A percentile compares a stretch with the other conserved stretches of the same genome.
Evolutionary conservation across 1,139 yeast species (phyloP).

Genomic region (Debaryomyces subglobosus): DNA sequence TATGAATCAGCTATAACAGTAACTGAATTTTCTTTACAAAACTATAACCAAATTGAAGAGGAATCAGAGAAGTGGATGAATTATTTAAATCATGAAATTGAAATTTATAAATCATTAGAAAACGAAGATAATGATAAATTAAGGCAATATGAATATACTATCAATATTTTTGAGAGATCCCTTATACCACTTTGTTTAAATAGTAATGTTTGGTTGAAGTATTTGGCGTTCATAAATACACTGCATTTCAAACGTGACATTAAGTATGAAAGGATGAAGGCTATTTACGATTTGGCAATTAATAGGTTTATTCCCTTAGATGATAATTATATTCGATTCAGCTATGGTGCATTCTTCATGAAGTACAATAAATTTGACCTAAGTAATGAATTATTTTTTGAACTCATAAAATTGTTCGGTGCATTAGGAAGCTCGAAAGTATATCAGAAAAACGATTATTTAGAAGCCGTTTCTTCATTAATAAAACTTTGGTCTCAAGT

Average conservation of each 20-base stretch:
- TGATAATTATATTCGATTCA: conserved; percentile 38
- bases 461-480: conserved; percentile 23
- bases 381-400: conserved; percentile 34
- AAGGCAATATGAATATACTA: conserved; percentile 17
- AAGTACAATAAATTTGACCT: conserved; percentile 21
- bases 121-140: not conserved
- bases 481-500: conserved; percentile 23
- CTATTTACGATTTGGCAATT: conserved; percentile 45
- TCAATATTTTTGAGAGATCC: conserved; percentile 59
- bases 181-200: conserved; percentile 59
- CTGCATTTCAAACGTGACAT: conserved; percentile 17
- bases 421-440: conserved; percentile 21
- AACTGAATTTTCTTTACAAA: conserved; percentile 44
- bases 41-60: conserved; percentile 21
- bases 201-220: conserved; percentile 60
- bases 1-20: conserved; percentile 56
- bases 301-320: conserved; percentile 49
- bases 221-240: conserved; percentile 44
- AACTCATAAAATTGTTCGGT: conserved; percentile 28
- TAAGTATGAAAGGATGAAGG: conserved; percentile 27
- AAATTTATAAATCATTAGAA: conserved; percentile 9
- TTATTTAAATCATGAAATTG: conserved; percentile 52
- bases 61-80: conserved; percentile 53
- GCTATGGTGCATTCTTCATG: conserved; percentile 41
- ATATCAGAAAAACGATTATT: conserved; percentile 28